A percentile compares a stretch with the other conserved stretches of the same genome.
These are phyloP conservation scores for Talaromyces islandicus DNA, from an alignment of 2,329 filamentous ascomycete genomes.

Conservation along the genomic window DNA sequence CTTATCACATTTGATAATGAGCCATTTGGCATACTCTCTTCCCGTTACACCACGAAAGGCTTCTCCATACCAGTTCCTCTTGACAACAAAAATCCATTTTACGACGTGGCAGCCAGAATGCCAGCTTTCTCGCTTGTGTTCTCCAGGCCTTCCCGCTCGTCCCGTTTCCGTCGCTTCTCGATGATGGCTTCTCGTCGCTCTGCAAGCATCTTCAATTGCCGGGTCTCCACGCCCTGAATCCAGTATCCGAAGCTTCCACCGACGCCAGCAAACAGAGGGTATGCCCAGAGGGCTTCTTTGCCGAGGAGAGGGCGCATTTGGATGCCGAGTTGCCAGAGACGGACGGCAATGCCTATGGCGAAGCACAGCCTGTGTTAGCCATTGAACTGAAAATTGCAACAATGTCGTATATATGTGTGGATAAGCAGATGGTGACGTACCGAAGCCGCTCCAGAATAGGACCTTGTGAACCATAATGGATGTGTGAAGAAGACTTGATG, in stretches of 20 bases:
- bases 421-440: slow-evolving; percentile 49
- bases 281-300: slow-evolving; percentile 77
- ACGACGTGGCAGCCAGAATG: slow-evolving; percentile 31
- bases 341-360: slow-evolving; percentile 72
- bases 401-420: neutral
- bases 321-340: slow-evolving; percentile 95
- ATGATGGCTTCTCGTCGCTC: slow-evolving; percentile 75
- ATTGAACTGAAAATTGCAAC: slow-evolving; percentile 1
- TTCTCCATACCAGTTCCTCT: neutral
- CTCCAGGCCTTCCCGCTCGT: slow-evolving; percentile 54
- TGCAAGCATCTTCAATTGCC: slow-evolving; percentile 68
- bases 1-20: neutral
- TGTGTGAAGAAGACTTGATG: neutral
- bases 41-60: neutral
- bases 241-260: slow-evolving; percentile 96
- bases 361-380: slow-evolving; percentile 6
- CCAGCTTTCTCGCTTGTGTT: slow-evolving; percentile 28
- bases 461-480: slow-evolving; percentile 45
- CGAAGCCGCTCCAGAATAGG: slow-evolving; percentile 66
- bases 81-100: slow-evolving; percentile 15
- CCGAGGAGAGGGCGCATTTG: slow-evolving; percentile 96
- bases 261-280: slow-evolving; percentile 79
- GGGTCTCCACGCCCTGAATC: slow-evolving; percentile 82
- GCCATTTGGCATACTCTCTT: neutral
- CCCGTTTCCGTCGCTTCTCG: slow-evolving; percentile 81